Evolutionary conservation across 495 filamentous ascomycete genomes (phyloP).

Genomic region (Neurospora intermedia): DNA sequence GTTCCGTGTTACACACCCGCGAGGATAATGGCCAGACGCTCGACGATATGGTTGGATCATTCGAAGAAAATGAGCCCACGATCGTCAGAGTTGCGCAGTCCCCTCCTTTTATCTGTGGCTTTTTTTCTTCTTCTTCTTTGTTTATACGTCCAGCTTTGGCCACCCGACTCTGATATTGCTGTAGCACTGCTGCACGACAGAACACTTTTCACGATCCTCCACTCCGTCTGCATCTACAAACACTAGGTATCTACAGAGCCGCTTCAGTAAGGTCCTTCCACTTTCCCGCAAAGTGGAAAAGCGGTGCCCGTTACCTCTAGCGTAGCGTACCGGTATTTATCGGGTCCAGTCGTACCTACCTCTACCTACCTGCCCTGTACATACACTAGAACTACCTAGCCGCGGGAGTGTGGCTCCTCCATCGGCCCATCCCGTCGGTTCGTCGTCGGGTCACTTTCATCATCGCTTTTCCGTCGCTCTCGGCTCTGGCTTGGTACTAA

Average conservation of each 20-base stretch:
- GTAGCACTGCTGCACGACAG: background rate
- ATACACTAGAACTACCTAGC: too few species aligned
- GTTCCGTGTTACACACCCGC: background rate
- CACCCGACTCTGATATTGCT: background rate
- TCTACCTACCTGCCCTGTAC: too few species aligned
- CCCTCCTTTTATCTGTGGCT: conserved; percentile 1
- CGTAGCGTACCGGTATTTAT: background rate
- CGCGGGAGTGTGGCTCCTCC: background rate
- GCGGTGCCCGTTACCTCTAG: background rate
- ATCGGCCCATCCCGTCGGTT: background rate
- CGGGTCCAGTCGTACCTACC: background rate
- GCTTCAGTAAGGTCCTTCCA: background rate
- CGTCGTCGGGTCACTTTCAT: background rate
- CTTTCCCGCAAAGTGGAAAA: background rate
- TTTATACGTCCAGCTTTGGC: background rate
- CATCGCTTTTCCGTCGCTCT: background rate
- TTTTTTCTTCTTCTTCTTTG: conserved; percentile 1
- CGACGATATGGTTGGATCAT: background rate
- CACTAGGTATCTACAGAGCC: background rate
- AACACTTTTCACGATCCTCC: background rate
- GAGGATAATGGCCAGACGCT: background rate
- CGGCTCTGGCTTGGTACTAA: background rate
- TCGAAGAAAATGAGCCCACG: conserved; percentile 11
- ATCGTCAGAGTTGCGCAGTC: conserved; percentile 22
- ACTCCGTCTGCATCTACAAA: background rate